A percentile compares a stretch with the other conserved stretches of the same genome.
Evolutionary conservation across 768 basidiomycete genomes (phyloP).

Genomic region (Sistotremastrum suecicum): DNA sequence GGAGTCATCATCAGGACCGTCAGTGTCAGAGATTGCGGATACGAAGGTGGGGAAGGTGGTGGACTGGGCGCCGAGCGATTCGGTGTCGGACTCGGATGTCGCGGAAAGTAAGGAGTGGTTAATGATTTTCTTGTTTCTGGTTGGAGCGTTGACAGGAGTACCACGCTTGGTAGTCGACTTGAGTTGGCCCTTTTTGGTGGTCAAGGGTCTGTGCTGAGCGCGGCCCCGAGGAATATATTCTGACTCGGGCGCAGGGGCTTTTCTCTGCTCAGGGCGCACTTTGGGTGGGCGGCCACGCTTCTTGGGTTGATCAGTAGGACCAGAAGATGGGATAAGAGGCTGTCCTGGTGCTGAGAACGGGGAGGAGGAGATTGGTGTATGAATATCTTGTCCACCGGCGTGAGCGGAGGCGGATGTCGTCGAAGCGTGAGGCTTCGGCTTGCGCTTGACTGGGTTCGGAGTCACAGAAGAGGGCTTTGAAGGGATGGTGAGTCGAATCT

Average conservation of each 20-base stretch:
- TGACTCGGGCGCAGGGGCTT: neutral
- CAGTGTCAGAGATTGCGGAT: conserved; percentile 44
- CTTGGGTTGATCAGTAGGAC: conserved; percentile 18
- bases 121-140: conserved; percentile 10
- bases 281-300: conserved; percentile 48
- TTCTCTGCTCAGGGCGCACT: conserved; percentile 9
- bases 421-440: conserved; percentile 18
- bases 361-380: conserved; percentile 8
- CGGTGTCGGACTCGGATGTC: neutral
- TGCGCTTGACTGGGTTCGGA: conserved; percentile 24
- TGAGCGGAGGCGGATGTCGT: conserved; percentile 27
- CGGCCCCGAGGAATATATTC: neutral
- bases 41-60: conserved; percentile 49
- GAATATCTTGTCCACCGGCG: conserved; percentile 6
- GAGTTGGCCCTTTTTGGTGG: neutral
- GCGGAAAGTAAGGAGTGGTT: neutral
- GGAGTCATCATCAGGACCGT: conserved; percentile 29
- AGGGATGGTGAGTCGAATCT: conserved; percentile 62
- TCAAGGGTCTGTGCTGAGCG: neutral
- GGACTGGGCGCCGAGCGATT: conserved; percentile 5
- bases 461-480: conserved; percentile 10
- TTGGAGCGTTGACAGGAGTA: conserved; percentile 8
- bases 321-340: neutral
- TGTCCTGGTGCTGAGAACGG: conserved; percentile 6
- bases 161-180: conserved; percentile 17